phyloP scores from a whole-genome alignment of 805 yeast species.

The Yarrowia sp. region DNA sequence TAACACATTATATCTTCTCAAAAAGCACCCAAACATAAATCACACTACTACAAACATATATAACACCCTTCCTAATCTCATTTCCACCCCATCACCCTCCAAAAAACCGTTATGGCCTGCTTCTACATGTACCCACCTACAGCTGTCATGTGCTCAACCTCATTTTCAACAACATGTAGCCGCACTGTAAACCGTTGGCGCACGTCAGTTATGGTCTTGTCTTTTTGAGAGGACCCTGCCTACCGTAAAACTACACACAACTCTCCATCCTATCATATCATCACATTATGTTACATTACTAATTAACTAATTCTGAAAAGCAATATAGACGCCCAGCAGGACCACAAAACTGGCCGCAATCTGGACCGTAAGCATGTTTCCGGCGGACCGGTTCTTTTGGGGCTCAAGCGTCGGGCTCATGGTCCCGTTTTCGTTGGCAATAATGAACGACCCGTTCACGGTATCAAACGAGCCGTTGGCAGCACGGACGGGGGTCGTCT shows the following conservation, averaged over 20 bases:
- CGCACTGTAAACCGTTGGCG: background rate
- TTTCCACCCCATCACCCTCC: no score
- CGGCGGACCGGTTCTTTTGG: background rate
- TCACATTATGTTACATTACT: background rate
- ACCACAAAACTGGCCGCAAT: conserved; percentile 22
- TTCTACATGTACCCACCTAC: background rate
- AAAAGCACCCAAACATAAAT: no score
- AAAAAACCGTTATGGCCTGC: no score
- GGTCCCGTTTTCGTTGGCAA: conserved; percentile 12
- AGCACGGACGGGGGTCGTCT: background rate
- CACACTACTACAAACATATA: no score
- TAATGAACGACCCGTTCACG: background rate
- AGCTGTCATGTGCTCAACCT: background rate
- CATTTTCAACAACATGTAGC: background rate
- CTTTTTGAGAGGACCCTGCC: no score
- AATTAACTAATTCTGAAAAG: conserved; percentile 14
- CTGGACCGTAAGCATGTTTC: conserved; percentile 14
- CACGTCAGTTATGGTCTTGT: no score
- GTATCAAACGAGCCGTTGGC: background rate
- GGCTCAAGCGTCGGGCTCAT: background rate
- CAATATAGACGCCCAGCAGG: conserved; percentile 12
- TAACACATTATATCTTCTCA: no score
- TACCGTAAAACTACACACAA: no score
- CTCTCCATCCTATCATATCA: no score
- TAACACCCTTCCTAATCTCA: no score